Evolutionary conservation across 2,329 filamentous ascomycete genomes (phyloP), one percentile per base, ranked within the genome.

Genomic region (Neonectria punicea): DNA sequence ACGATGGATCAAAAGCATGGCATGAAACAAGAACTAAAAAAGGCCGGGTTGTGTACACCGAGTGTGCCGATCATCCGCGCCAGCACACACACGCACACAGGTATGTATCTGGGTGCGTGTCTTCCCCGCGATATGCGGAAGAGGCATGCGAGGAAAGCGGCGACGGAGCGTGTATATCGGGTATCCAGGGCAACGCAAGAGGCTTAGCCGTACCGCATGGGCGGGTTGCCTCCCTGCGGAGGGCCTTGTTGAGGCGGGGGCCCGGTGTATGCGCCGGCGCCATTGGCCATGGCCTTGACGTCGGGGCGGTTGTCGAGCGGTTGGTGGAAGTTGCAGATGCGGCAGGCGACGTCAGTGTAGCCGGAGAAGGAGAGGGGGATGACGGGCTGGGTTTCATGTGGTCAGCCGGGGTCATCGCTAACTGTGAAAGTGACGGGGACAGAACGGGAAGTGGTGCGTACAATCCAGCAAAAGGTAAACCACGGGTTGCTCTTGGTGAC

Each of bases 381-480:
- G 50, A 94, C 78, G 53, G 92, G 92, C 86, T 90, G 65, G 34
- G 44, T 44, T 2, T 5, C 34, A 9, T 18, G 47, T 43, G 34
- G 61, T 76, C 67, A 77, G 73, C 32, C 65, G 43, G 34, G 36
- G 14, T 39, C 14, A 11, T 25, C 25, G 5, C 25, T 25, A 25
- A 32, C 53, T 11, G 30, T 36, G 30, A 36, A 3, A n/a, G 10
- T 11, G 39, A 22, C 51, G 22, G 22, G 22, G 22, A 25, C 22
- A 51, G 57, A 49, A 9, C 22, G 9, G 10, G 10, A n/a, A 22
- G 30, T 14, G 30, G 22, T 10, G 81, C 86, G 74, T 79, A 90
- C 88, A 58, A 93, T 80, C 79, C 92, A 93, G 83, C 92, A 94
- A 74, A 94, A 89, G 5, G 92, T 94, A 75, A 94, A 94, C 90